Conservation (phyloP, 139 green algal species). For the Volvox africanus region DNA sequence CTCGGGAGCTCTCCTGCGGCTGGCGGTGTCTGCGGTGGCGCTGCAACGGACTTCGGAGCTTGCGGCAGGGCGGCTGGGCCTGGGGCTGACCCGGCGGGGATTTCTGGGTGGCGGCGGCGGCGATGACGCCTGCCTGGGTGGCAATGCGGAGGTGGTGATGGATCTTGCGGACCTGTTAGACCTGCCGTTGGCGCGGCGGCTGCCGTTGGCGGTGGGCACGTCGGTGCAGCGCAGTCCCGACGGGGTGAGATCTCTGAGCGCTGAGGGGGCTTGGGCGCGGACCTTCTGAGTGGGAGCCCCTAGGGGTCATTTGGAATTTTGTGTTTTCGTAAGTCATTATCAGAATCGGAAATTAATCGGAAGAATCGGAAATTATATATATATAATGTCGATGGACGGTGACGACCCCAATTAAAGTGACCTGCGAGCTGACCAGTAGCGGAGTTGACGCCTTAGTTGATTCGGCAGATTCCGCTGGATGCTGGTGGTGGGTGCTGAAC, state of each 20-base stretch:
- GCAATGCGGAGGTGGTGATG: neutral
- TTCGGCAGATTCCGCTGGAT: too few species aligned
- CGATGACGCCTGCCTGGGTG: neutral
- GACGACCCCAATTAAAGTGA: too few species aligned
- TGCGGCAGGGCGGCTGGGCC: neutral
- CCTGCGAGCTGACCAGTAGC: too few species aligned
- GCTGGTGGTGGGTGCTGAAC: too few species aligned
- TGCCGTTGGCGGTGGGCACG: neutral
- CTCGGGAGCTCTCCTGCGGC: neutral
- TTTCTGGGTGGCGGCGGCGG: neutral
- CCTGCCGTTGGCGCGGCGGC: neutral
- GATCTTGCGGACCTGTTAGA: conserved; percentile 2
- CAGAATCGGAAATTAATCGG: too few species aligned
- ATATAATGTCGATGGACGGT: too few species aligned
- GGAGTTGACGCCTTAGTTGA: too few species aligned
- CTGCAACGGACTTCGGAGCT: conserved; percentile 5
- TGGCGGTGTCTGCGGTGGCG: neutral
- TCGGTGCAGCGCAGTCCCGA: neutral
- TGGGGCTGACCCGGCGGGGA: neutral
- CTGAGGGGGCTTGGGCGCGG: too few species aligned
- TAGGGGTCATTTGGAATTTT: too few species aligned
- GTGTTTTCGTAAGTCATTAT: too few species aligned
- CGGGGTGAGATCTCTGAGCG: conserved; percentile 6
- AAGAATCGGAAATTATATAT: too few species aligned
- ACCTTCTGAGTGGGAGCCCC: too few species aligned